A percentile compares a stretch with the other conserved stretches of the same genome.
Conservation (phyloP, 179 eudicot species). For the Patellifolia procumbens region DNA sequence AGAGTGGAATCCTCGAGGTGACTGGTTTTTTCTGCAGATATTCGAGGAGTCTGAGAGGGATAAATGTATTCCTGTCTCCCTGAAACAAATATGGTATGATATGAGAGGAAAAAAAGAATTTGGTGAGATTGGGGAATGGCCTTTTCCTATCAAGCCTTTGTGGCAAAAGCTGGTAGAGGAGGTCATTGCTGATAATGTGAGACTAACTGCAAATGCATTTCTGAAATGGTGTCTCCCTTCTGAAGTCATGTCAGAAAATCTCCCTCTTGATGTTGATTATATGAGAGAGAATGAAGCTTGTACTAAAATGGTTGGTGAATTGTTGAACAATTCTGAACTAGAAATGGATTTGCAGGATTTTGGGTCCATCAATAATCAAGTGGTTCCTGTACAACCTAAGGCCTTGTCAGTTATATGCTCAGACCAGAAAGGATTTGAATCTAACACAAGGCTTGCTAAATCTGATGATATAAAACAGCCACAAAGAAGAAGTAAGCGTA, state of each 20-base stretch:
- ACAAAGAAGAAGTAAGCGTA: background rate
- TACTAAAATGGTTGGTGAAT: background rate
- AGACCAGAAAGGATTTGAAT: background rate
- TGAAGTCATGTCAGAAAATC: slow-evolving; percentile 24
- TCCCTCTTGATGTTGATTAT: slow-evolving; percentile 9
- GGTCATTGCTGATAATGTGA: slow-evolving; percentile 42
- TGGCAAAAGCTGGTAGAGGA: slow-evolving; percentile 55
- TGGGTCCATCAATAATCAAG: slow-evolving; percentile 12
- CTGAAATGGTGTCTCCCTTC: slow-evolving; percentile 26
- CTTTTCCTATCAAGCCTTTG: slow-evolving; percentile 32
- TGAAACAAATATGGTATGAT: slow-evolving; percentile 86
- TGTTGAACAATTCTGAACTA: slow-evolving; percentile 9
- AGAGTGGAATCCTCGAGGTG: slow-evolving; percentile 66
- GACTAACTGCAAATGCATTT: slow-evolving; percentile 40
- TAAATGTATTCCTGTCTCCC: slow-evolving; percentile 55
- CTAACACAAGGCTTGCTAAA: background rate
- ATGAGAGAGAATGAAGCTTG: slow-evolving; percentile 10
- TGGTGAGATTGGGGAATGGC: slow-evolving; percentile 61
- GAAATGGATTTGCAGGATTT: background rate
- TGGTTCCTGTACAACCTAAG: slow-evolving; percentile 23
- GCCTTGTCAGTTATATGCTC: slow-evolving; percentile 17
- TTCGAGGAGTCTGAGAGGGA: slow-evolving; percentile 44
- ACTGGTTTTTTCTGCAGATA: slow-evolving; percentile 72
- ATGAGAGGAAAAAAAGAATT: slow-evolving; percentile 45
- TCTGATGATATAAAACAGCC: background rate